phyloP scores from a whole-genome alignment of 2,329 filamentous ascomycete genomes.

The Alternaria ethzedia region DNA sequence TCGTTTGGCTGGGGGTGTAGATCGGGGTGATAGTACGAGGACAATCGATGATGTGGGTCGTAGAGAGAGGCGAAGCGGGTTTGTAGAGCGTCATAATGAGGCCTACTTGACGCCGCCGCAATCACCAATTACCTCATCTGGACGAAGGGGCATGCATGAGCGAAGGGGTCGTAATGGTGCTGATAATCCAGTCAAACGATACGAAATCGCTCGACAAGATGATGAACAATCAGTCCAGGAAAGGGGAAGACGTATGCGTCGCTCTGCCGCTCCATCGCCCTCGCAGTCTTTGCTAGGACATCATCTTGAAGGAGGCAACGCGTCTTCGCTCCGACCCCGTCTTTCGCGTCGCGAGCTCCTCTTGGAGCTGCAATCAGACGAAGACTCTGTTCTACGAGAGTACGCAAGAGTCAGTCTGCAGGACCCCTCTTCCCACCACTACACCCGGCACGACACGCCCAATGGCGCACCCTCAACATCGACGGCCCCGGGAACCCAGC shows the following conservation, averaged over 20 bases:
- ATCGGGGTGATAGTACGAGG: not conserved
- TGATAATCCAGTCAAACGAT: not conserved
- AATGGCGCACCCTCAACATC: not conserved
- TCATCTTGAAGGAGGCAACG: not conserved
- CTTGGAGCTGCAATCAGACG: slow-evolving; percentile 1
- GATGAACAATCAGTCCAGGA: not conserved
- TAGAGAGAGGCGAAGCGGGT: not conserved
- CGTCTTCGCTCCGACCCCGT: not conserved
- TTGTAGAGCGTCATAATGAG: not conserved
- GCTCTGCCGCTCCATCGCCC: not conserved
- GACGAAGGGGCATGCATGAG: not conserved
- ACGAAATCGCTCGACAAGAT: not conserved
- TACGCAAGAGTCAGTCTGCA: slow-evolving; percentile 1
- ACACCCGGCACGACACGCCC: not conserved
- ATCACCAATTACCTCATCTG: not conserved
- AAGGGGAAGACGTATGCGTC: not conserved
- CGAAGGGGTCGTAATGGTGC: not conserved
- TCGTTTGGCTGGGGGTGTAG: not conserved
- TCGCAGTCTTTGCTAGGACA: not conserved
- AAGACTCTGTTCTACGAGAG: slow-evolving; percentile 5
- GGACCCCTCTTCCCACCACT: not conserved
- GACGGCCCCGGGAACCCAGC: not conserved
- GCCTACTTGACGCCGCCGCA: not conserved
- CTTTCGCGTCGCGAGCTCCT: slow-evolving; percentile 2
- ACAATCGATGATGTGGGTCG: not conserved